A percentile compares a stretch with the other conserved stretches of the same genome.
Conservation (phyloP, 768 basidiomycete genomes). For the Boletus reticuloceps region DNA sequence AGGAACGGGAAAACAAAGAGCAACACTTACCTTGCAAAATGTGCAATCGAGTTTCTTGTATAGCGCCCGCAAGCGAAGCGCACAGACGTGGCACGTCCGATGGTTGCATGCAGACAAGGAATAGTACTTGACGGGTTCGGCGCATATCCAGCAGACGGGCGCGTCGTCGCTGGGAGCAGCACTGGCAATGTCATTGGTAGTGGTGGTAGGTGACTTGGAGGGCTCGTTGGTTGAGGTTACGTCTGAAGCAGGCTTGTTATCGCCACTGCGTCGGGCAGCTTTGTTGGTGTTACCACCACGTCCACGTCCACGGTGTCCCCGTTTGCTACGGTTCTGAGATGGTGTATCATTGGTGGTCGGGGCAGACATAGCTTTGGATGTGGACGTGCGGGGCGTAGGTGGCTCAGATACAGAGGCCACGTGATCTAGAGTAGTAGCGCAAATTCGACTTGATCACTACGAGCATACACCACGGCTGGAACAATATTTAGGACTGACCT, state of each 20-base stretch:
- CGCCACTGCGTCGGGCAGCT: not conserved
- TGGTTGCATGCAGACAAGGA: conserved; percentile 90
- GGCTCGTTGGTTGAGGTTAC: not conserved
- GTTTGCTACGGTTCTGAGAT: conserved; percentile 4
- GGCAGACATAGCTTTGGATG: conserved; percentile 13
- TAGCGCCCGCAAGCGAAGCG: conserved; percentile 79
- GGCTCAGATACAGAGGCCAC: not conserved
- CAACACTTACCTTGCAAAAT: conserved; percentile 79
- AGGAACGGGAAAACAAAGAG: too few species aligned
- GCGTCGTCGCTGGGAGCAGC: conserved; percentile 21
- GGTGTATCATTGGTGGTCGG: conserved; percentile 15
- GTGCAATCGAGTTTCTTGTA: conserved; percentile 95
- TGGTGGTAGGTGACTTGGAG: not conserved
- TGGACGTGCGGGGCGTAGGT: not conserved
- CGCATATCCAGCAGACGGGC: conserved; percentile 86
- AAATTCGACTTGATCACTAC: too few species aligned
- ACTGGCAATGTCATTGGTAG: not conserved
- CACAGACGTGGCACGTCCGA: conserved; percentile 92
- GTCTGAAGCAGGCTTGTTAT: conserved; percentile 1
- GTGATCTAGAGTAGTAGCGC: not conserved
- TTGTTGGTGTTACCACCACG: conserved; percentile 13
- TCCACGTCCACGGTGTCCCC: conserved; percentile 21
- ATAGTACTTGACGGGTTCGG: conserved; percentile 89
- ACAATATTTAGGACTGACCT: too few species aligned
- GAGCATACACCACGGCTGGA: too few species aligned